phyloP scores from a whole-genome alignment of 208 protist genomes.

The Leishmania tropica region DNA sequence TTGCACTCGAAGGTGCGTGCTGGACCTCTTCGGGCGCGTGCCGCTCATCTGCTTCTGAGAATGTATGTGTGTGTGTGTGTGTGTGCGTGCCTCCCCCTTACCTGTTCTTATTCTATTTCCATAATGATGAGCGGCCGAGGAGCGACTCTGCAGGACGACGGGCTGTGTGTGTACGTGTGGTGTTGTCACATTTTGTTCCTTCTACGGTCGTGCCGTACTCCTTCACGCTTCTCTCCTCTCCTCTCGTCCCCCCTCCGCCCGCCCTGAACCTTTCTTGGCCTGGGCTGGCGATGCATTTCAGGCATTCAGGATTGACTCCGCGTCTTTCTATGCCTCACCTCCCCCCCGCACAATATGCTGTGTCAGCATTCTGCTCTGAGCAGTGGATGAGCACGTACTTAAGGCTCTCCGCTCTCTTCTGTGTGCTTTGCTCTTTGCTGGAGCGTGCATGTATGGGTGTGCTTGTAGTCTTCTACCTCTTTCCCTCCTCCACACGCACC shows the following conservation, averaged over 20 bases:
- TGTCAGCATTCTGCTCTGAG: background rate
- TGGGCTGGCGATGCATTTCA: background rate
- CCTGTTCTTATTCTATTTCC: background rate
- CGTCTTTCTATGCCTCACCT: background rate
- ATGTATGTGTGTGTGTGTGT: background rate
- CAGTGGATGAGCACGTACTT: background rate
- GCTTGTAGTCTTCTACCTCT: background rate
- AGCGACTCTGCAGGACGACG: background rate
- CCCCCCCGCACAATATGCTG: background rate
- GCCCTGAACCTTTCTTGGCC: background rate
- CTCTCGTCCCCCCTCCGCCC: background rate
- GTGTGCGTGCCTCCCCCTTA: background rate
- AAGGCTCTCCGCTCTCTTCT: background rate
- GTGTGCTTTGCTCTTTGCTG: background rate
- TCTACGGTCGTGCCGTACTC: background rate
- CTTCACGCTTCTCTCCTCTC: background rate
- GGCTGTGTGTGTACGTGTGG: background rate
- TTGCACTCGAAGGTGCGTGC: background rate
- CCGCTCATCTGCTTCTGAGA: conserved; percentile 7
- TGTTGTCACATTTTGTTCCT: background rate
- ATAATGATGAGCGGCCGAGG: background rate
- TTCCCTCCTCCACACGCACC: background rate
- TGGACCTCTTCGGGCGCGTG: background rate
- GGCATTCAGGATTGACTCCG: too few species aligned
- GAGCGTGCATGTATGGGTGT: background rate